A percentile compares a stretch with the other conserved stretches of the same genome.
Evolutionary conservation across 1,139 yeast genomes (phyloP).

Genomic region (Eremothecium cymbalariae): DNA sequence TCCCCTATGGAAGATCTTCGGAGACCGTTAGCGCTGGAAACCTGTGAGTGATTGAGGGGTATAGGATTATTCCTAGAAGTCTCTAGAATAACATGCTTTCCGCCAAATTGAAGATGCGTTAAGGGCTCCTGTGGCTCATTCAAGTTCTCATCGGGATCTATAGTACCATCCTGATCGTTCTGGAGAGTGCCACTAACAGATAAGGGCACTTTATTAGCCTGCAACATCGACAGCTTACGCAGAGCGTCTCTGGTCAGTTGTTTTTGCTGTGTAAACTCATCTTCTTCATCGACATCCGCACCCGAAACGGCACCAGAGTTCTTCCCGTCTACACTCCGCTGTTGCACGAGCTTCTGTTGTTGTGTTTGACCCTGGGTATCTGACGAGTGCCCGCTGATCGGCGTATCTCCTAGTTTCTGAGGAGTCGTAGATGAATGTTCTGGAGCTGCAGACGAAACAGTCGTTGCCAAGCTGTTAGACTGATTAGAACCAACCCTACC

Average conservation of each 20-base stretch:
- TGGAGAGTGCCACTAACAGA: slow-evolving; percentile 9
- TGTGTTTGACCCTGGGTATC: neutral
- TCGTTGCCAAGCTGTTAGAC: slow-evolving; percentile 2
- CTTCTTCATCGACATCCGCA: slow-evolving; percentile 24
- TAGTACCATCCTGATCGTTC: slow-evolving; percentile 3
- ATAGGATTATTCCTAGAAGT: slow-evolving; percentile 12
- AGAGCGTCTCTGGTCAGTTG: slow-evolving; percentile 36
- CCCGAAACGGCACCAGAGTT: slow-evolving; percentile 15
- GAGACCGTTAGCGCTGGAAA: neutral
- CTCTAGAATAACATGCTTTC: slow-evolving; percentile 18
- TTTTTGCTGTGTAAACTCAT: slow-evolving; percentile 32
- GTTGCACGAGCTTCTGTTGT: neutral
- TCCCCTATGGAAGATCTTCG: slow-evolving; percentile 9
- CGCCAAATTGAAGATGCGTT: slow-evolving; percentile 16
- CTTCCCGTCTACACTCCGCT: slow-evolving; percentile 10
- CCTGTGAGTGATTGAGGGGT: slow-evolving; percentile 2
- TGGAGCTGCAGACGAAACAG: slow-evolving; percentile 6
- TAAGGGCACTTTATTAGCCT: slow-evolving; percentile 12
- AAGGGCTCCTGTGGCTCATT: slow-evolving; percentile 11
- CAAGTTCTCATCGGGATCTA: slow-evolving; percentile 8
- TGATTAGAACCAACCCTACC: neutral
- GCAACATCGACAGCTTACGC: slow-evolving; percentile 30
- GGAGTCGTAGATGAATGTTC: slow-evolving; percentile 5
- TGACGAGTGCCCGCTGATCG: slow-evolving; percentile 5
- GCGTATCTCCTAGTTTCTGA: slow-evolving; percentile 5